Evolutionary conservation across 805 yeast species (phyloP).

Genomic region (Candida chilensis): DNA sequence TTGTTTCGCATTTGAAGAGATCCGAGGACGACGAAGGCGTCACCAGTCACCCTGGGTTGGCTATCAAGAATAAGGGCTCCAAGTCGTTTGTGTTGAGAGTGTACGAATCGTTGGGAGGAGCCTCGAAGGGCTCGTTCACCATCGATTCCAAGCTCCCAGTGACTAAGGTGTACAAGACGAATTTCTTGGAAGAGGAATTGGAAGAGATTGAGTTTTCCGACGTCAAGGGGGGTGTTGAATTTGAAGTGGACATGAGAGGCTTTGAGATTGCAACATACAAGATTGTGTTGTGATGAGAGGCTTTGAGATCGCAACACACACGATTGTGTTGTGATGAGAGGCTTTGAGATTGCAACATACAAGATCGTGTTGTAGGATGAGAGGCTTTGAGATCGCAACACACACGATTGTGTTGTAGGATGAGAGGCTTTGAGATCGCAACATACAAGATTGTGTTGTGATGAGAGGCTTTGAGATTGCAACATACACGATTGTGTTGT

Average conservation of each 20-base stretch:
- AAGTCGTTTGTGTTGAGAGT: constrained; percentile 61
- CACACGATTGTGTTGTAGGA: too few species aligned
- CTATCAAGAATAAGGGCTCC: constrained; percentile 32
- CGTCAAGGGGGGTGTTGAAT: constrained; percentile 18
- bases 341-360: too few species aligned
- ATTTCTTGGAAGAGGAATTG: constrained; percentile 46
- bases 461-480: too few species aligned
- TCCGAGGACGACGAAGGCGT: constrained; percentile 73
- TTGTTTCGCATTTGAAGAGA: constrained; percentile 74
- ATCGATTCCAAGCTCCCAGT: constrained; percentile 31
- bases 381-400: too few species aligned
- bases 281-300: constrained; percentile 36
- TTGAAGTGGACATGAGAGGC: constrained; percentile 45
- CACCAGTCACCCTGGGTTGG: constrained; percentile 30
- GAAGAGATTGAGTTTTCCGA: constrained; percentile 25
- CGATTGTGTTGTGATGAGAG: too few species aligned
- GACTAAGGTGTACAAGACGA: constrained; percentile 41
- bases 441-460: too few species aligned
- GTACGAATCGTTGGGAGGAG: constrained; percentile 87
- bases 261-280: constrained; percentile 71
- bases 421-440: too few species aligned
- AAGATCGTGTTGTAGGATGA: too few species aligned
- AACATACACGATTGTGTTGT: too few species aligned
- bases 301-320: too few species aligned
- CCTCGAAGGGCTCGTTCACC: constrained; percentile 39